phyloP scores from a whole-genome alignment of 2,329 filamentous ascomycete genomes.

The Metarhizium guizhouense region DNA sequence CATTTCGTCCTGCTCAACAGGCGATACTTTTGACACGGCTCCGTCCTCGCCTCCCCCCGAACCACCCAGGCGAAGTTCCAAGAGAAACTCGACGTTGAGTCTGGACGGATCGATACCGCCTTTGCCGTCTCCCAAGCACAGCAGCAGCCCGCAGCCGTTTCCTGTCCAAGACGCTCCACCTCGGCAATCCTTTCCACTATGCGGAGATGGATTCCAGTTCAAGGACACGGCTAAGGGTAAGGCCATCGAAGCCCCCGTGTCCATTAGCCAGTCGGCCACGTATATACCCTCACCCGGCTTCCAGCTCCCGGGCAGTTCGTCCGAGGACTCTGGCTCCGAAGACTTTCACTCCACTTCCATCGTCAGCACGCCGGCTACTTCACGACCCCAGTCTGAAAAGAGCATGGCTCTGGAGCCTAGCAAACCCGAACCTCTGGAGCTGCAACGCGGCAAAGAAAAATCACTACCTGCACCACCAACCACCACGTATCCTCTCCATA shows the following conservation, averaged over 20 bases:
- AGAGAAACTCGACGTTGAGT: slow-evolving; percentile 13
- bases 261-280: not conserved
- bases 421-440: not conserved
- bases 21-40: slow-evolving; percentile 8
- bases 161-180: not conserved
- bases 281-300: not conserved
- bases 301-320: slow-evolving; percentile 18
- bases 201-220: not conserved
- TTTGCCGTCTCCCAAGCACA: not conserved
- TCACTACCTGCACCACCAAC: not conserved
- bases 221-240: not conserved
- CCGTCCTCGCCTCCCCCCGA: slow-evolving; percentile 15
- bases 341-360: slow-evolving; percentile 25
- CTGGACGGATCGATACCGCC: slow-evolving; percentile 4
- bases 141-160: not conserved
- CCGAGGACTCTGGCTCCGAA: slow-evolving; percentile 29
- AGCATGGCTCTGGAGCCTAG: slow-evolving; percentile 14
- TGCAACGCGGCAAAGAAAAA: slow-evolving; percentile 1
- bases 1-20: slow-evolving; percentile 6
- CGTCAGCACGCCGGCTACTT: slow-evolving; percentile 30
- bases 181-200: slow-evolving; percentile 2
- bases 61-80: slow-evolving; percentile 20
- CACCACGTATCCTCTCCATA: slow-evolving; percentile 3
- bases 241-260: not conserved
- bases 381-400: slow-evolving; percentile 31